A percentile compares a stretch with the other conserved stretches of the same genome.
Conservation (phyloP, 192 early-diverging fungal species). For the Dimargaris xerosporica region DNA sequence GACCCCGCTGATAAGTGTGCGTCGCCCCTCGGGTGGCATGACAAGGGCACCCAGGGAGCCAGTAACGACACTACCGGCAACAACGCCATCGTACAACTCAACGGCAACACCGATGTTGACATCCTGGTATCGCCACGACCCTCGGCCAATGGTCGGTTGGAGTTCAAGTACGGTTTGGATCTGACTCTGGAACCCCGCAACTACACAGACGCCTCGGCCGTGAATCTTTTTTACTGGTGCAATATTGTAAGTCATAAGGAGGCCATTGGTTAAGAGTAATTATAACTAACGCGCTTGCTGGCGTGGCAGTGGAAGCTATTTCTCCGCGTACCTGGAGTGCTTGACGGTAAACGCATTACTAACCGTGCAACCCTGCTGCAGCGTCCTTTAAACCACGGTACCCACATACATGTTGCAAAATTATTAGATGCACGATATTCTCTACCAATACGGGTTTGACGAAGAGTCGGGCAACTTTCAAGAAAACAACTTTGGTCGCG, state of each 20-base stretch:
- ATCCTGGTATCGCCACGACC: constrained; percentile 72
- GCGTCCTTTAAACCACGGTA: too few species aligned
- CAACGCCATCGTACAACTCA: constrained; percentile 85
- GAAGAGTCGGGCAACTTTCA: constrained; percentile 92
- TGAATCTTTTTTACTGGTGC: constrained; percentile 87
- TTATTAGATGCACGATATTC: constrained; percentile 86
- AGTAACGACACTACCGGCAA: constrained; percentile 73
- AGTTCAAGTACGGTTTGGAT: constrained; percentile 70
- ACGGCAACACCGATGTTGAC: constrained; percentile 44
- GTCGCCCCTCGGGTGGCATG: constrained; percentile 65
- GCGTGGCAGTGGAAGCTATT: too few species aligned
- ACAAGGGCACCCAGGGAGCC: constrained; percentile 33
- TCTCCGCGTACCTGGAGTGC: too few species aligned
- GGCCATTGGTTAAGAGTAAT: too few species aligned
- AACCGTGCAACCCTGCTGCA: too few species aligned
- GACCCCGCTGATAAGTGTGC: constrained; percentile 36
- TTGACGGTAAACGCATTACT: too few species aligned
- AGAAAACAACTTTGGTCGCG: constrained; percentile 63
- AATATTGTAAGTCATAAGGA: too few species aligned
- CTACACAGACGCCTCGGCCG: constrained; percentile 67
- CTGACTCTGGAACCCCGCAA: constrained; percentile 40
- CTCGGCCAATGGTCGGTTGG: constrained; percentile 26
- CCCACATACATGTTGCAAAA: too few species aligned
- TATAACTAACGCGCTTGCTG: too few species aligned
- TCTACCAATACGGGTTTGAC: constrained; percentile 80